These are phyloP conservation scores for Fusarium beomiforme DNA, from an alignment of 2,329 filamentous ascomycete genomes.

Conservation along the genomic window DNA sequence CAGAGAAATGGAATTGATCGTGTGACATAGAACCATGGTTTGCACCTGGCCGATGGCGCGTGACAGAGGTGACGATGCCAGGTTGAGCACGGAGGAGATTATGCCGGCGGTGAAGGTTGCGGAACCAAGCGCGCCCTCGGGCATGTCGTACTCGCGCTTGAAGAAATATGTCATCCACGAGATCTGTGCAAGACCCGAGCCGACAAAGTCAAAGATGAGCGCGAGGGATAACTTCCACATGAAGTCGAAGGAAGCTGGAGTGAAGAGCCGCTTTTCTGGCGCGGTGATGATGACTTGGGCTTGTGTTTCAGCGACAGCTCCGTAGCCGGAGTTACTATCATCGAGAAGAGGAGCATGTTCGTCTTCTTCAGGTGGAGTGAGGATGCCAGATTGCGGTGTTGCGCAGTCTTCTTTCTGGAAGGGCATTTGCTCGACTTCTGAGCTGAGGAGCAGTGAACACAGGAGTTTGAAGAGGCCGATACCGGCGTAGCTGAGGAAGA, in stretches of 20 bases:
- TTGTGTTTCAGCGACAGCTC: background rate
- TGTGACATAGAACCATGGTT: conserved; percentile 39
- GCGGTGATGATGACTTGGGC: background rate
- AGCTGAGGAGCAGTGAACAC: conserved; percentile 18
- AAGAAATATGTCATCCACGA: conserved; percentile 42
- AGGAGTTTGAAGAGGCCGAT: conserved; percentile 29
- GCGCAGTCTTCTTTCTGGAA: conserved; percentile 13
- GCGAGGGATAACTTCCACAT: conserved; percentile 38
- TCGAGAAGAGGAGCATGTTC: conserved; percentile 25
- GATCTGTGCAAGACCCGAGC: conserved; percentile 36
- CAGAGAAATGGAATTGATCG: conserved; percentile 31
- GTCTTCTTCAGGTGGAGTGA: background rate
- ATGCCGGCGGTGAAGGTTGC: conserved; percentile 38
- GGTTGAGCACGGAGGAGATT: conserved; percentile 35
- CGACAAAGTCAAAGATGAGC: conserved; percentile 34
- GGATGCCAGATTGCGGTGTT: background rate
- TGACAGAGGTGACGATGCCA: conserved; percentile 30
- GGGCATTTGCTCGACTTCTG: conserved; percentile 21
- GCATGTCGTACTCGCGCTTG: conserved; percentile 36
- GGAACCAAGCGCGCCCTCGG: conserved; percentile 29
- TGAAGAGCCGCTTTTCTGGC: conserved; percentile 19
- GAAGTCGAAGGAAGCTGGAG: conserved; percentile 24
- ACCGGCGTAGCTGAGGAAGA: conserved; percentile 31
- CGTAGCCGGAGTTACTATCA: background rate
- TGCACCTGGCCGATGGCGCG: conserved; percentile 33